These are phyloP conservation scores for Pleurotus platypus DNA, from an alignment of 768 basidiomycete genomes.

Conservation along the genomic window DNA sequence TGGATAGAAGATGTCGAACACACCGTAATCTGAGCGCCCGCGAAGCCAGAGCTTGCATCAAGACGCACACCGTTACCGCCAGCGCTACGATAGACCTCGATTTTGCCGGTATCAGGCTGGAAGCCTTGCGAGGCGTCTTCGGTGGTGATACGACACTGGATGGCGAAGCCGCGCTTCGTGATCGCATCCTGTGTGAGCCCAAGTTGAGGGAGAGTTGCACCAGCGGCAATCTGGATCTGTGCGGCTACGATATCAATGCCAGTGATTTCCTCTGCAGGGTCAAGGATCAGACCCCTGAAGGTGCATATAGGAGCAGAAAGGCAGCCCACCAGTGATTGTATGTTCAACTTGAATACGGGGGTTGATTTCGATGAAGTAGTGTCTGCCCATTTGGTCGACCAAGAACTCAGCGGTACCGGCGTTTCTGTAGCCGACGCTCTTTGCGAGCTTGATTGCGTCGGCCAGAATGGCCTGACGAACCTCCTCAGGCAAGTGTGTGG, in stretches of 20 bases:
- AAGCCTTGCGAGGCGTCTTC: slow-evolving; percentile 91
- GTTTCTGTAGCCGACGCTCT: slow-evolving; percentile 91
- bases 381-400: slow-evolving; percentile 92
- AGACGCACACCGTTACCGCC: slow-evolving; percentile 98
- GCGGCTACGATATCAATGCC: slow-evolving; percentile 99
- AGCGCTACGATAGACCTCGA: slow-evolving; percentile 97
- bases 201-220: slow-evolving; percentile 91
- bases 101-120: slow-evolving; percentile 99
- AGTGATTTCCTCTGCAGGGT: slow-evolving; percentile 87
- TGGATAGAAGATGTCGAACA: slow-evolving; percentile 16
- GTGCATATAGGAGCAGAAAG: slow-evolving; percentile 3
- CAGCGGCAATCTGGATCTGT: slow-evolving; percentile 99
- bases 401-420: slow-evolving; percentile 99
- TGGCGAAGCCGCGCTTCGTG: slow-evolving; percentile 93
- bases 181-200: slow-evolving; percentile 96
- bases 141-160: slow-evolving; percentile 97
- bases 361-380: slow-evolving; percentile 99
- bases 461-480: slow-evolving; percentile 81
- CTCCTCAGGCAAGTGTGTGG: slow-evolving; percentile 89
- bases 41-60: slow-evolving; percentile 96
- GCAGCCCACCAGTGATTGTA: slow-evolving; percentile 84
- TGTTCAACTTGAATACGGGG: slow-evolving; percentile 99
- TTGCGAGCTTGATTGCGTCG: slow-evolving; percentile 94
- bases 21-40: slow-evolving; percentile 98
- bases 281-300: slow-evolving; percentile 9